phyloP scores from a whole-genome alignment of 73 alveolate genomes.

The Paramecium sexaurelia region DNA sequence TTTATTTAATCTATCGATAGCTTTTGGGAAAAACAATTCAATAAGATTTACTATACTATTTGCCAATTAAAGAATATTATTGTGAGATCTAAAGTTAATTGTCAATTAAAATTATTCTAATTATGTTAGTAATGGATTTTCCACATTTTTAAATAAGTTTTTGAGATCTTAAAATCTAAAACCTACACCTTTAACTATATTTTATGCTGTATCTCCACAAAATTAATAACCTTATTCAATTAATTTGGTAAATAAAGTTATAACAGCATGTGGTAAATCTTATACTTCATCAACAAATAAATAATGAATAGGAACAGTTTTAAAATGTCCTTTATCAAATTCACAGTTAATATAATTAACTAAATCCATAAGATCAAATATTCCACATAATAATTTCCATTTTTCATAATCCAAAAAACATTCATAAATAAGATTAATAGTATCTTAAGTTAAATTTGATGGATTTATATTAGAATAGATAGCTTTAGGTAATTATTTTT shows the following conservation, averaged over 20 bases:
- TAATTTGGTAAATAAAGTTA: slow-evolving; percentile 67
- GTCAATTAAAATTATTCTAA: slow-evolving; percentile 49
- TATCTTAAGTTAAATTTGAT: background rate
- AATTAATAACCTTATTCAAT: slow-evolving; percentile 80
- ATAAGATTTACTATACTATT: slow-evolving; percentile 79
- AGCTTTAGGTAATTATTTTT: slow-evolving; percentile 52
- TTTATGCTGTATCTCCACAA: slow-evolving; percentile 93
- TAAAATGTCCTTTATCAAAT: slow-evolving; percentile 54
- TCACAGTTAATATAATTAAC: slow-evolving; percentile 75
- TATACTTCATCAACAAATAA: slow-evolving; percentile 90
- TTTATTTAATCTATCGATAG: slow-evolving; percentile 81
- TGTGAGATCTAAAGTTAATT: slow-evolving; percentile 87
- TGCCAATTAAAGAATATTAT: slow-evolving; percentile 80
- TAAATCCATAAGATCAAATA: slow-evolving; percentile 90
- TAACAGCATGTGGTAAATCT: slow-evolving; percentile 82
- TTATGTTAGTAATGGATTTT: background rate
- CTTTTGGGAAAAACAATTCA: slow-evolving; percentile 83
- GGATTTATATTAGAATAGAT: slow-evolving; percentile 13
- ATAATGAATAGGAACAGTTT: slow-evolving; percentile 78
- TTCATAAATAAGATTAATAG: slow-evolving; percentile 1
- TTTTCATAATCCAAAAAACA: slow-evolving; percentile 78
- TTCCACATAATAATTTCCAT: slow-evolving; percentile 78
- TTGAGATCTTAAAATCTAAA: slow-evolving; percentile 84
- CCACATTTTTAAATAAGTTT: slow-evolving; percentile 60
- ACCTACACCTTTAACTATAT: slow-evolving; percentile 93